Conservation (phyloP, 345 rosid species). For the Populus euphratica region DNA sequence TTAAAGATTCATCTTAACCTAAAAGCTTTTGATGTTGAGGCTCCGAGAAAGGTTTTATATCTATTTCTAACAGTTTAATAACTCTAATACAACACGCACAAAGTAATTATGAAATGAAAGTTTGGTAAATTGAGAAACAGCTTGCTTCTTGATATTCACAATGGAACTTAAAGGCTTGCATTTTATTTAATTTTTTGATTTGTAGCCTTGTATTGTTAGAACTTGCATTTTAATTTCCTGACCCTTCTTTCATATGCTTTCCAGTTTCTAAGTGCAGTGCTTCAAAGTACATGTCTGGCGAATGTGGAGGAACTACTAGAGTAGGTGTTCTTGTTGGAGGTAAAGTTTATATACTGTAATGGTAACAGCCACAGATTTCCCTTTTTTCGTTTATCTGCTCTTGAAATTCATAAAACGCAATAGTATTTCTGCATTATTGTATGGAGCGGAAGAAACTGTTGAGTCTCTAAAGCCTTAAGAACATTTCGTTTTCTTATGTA, state of each 20-base stretch:
- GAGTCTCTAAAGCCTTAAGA: not conserved
- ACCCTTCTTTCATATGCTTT: constrained; percentile 6
- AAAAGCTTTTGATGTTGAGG: too few species aligned
- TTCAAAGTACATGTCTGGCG: constrained; percentile 34
- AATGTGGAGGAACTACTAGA: constrained; percentile 41
- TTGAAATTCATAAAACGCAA: not conserved
- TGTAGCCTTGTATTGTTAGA: not conserved
- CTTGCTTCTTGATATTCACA: not conserved
- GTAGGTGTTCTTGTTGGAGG: constrained; percentile 67
- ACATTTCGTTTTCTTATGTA: not conserved
- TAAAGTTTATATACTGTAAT: constrained; percentile 17
- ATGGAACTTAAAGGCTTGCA: too few species aligned
- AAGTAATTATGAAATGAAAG: not conserved
- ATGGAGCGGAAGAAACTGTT: not conserved
- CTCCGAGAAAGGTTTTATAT: too few species aligned
- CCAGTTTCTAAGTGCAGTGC: constrained; percentile 39
- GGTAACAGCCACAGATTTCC: not conserved
- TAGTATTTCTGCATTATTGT: not conserved
- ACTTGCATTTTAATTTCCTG: not conserved
- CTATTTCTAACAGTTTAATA: too few species aligned
- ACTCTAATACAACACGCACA: not conserved
- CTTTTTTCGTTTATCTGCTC: not conserved
- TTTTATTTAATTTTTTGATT: not conserved
- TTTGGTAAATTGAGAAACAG: not conserved
- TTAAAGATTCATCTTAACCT: accelerated